phyloP scores from a whole-genome alignment of 148 eudicot species.

The Rhododendron simsii region DNA sequence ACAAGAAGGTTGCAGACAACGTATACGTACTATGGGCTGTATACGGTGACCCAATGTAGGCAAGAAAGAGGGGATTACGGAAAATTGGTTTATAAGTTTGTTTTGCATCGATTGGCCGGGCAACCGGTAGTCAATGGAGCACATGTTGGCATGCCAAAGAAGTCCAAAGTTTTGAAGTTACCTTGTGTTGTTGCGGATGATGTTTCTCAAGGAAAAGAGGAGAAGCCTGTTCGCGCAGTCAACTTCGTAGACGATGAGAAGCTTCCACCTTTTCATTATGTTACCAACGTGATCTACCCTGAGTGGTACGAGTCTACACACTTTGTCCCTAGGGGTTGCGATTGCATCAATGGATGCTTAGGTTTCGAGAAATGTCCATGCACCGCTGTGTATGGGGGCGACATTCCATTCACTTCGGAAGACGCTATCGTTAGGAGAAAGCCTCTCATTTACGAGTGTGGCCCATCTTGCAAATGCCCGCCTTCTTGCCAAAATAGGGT shows the following conservation, averaged over 20 bases:
- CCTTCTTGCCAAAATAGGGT: slow-evolving; percentile 23
- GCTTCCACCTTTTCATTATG: slow-evolving; percentile 20
- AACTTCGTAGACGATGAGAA: slow-evolving; percentile 18
- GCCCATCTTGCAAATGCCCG: slow-evolving; percentile 30
- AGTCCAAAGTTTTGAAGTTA: not conserved
- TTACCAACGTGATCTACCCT: slow-evolving; percentile 24
- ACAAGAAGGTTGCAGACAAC: slow-evolving; percentile 7
- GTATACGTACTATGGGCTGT: slow-evolving; percentile 65
- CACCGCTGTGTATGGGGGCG: slow-evolving; percentile 25
- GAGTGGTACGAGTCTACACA: not conserved
- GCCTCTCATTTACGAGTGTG: slow-evolving; percentile 35
- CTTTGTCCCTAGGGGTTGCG: slow-evolving; percentile 16
- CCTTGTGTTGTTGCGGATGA: slow-evolving; percentile 5
- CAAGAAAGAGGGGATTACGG: slow-evolving; percentile 21
- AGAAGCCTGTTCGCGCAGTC: slow-evolving; percentile 17
- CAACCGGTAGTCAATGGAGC: slow-evolving; percentile 20
- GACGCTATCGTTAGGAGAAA: slow-evolving; percentile 16
- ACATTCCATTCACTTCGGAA: slow-evolving; percentile 20
- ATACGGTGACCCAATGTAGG: slow-evolving; percentile 24
- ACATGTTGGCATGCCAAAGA: not conserved
- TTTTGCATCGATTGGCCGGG: slow-evolving; percentile 25
- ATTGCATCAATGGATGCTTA: slow-evolving; percentile 30
- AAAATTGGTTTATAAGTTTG: slow-evolving; percentile 41
- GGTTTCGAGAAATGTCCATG: slow-evolving; percentile 22
- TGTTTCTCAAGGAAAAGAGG: slow-evolving; percentile 33